Percentiles rank a stretch among this genome's conserved stretches.
Evolutionary conservation across 2,329 filamentous ascomycete genomes (phyloP).

Genomic region (Claviceps africana): DNA sequence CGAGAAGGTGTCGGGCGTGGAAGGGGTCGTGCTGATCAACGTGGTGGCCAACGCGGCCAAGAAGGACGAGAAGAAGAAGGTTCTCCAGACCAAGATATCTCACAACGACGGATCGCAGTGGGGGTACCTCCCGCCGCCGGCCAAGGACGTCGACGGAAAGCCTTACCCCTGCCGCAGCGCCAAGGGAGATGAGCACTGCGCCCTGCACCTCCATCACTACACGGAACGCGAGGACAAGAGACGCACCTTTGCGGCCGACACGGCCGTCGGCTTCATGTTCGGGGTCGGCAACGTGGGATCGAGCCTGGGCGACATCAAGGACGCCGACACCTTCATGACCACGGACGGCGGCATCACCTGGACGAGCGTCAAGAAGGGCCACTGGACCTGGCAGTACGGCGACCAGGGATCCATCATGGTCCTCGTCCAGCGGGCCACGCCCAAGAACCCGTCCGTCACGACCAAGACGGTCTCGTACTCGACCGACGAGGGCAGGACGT

Average conservation of each 20-base stretch:
- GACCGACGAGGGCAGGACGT: slow-evolving; percentile 65
- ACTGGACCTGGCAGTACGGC: slow-evolving; percentile 87
- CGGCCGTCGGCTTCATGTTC: slow-evolving; percentile 82
- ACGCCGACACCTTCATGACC: slow-evolving; percentile 83
- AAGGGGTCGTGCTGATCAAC: slow-evolving; percentile 83
- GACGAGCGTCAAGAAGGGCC: slow-evolving; percentile 73
- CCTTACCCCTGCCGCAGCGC: slow-evolving; percentile 51
- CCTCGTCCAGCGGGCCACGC: slow-evolving; percentile 58
- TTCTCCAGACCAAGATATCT: slow-evolving; percentile 78
- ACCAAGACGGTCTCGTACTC: slow-evolving; percentile 63
- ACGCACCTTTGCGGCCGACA: slow-evolving; percentile 77
- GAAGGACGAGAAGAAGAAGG: slow-evolving; percentile 68
- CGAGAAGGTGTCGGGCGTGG: slow-evolving; percentile 84
- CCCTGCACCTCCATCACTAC: slow-evolving; percentile 87
- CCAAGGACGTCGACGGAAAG: slow-evolving; percentile 56
- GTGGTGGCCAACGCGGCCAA: slow-evolving; percentile 62
- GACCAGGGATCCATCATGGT: slow-evolving; percentile 90
- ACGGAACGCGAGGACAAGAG: slow-evolving; percentile 73
- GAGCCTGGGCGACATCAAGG: slow-evolving; percentile 48
- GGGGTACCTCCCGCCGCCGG: slow-evolving; percentile 60
- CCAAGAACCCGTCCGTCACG: slow-evolving; percentile 48
- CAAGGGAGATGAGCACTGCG: slow-evolving; percentile 52
- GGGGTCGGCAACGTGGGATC: slow-evolving; percentile 80
- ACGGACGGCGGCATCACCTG: slow-evolving; percentile 81
- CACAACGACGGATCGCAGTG: slow-evolving; percentile 93